Percentiles rank a stretch among this genome's conserved stretches.
phyloP scores from a whole-genome alignment of 306 rosid genomes.

The Cucurbita maxima region DNA sequence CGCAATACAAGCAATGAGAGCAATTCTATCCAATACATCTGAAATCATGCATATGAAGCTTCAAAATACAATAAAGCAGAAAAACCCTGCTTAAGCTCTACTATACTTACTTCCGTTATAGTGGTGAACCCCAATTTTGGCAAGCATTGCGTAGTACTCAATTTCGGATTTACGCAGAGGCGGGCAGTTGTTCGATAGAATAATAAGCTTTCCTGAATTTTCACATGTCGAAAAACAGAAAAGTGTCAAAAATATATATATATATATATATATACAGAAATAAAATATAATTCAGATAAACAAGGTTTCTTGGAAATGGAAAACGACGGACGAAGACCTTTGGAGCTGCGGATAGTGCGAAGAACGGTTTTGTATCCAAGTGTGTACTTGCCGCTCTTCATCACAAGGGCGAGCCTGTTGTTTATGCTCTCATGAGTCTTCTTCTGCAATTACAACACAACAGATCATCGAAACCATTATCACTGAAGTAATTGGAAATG shows the following conservation, averaged over 20 bases:
- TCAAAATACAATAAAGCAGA: not conserved
- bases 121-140: constrained; percentile 39
- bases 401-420: constrained; percentile 29
- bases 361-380: constrained; percentile 33
- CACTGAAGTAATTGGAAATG: not conserved
- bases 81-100: not conserved
- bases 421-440: constrained; percentile 34
- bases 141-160: constrained; percentile 41
- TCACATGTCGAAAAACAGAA: not conserved
- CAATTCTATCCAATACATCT: not conserved
- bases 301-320: not conserved
- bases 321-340: constrained; percentile 6
- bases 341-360: constrained; percentile 25
- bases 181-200: constrained; percentile 31
- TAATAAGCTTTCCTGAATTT: constrained; percentile 29
- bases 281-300: not conserved
- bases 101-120: constrained; percentile 31
- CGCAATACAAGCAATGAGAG: no score
- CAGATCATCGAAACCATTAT: not conserved
- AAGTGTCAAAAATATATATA: no score
- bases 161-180: constrained; percentile 32
- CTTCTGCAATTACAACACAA: constrained; percentile 20
- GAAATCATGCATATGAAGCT: not conserved
- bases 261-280: no score
- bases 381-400: constrained; percentile 32